These are phyloP conservation scores for Sungouiella blattae DNA, from an alignment of 805 yeast genomes.

Conservation along the genomic window DNA sequence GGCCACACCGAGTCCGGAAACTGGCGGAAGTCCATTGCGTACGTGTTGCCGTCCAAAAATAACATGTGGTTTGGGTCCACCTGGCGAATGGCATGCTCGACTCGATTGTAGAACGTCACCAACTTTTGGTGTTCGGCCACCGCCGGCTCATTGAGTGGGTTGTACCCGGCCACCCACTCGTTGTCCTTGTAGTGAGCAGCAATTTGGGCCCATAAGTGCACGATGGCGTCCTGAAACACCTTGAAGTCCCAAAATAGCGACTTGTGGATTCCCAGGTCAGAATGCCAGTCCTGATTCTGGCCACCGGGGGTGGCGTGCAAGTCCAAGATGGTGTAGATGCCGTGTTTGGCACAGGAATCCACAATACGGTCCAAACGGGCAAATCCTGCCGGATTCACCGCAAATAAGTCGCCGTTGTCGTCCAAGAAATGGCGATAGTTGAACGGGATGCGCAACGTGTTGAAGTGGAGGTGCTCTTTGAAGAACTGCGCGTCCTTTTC, in stretches of 20 bases:
- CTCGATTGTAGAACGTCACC: constrained; percentile 34
- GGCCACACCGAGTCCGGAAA: constrained; percentile 39
- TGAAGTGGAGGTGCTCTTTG: constrained; percentile 36
- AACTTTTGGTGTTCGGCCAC: constrained; percentile 41
- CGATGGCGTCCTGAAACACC: constrained; percentile 44
- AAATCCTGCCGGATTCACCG: constrained; percentile 44
- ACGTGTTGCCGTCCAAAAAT: constrained; percentile 49
- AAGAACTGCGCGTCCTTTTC: constrained; percentile 47
- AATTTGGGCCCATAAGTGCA: constrained; percentile 43
- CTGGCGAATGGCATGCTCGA: constrained; percentile 38
- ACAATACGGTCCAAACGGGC: constrained; percentile 41
- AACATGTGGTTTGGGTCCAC: constrained; percentile 49
- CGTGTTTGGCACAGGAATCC: constrained; percentile 43
- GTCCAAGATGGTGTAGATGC: constrained; percentile 47
- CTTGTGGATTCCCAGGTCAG: constrained; percentile 45
- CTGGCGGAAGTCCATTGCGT: constrained; percentile 47
- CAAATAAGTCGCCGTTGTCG: constrained; percentile 42
- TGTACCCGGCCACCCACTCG: constrained; percentile 52
- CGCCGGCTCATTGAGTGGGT: constrained; percentile 53
- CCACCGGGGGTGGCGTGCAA: constrained; percentile 52
- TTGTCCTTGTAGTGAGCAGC: constrained; percentile 46
- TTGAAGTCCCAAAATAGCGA: constrained; percentile 49
- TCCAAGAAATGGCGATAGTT: constrained; percentile 49
- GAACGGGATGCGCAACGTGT: constrained; percentile 49
- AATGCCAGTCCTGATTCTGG: constrained; percentile 55